phyloP scores from a whole-genome alignment of 1,284 basidiomycete genomes.

The Trichosporon asahii region DNA sequence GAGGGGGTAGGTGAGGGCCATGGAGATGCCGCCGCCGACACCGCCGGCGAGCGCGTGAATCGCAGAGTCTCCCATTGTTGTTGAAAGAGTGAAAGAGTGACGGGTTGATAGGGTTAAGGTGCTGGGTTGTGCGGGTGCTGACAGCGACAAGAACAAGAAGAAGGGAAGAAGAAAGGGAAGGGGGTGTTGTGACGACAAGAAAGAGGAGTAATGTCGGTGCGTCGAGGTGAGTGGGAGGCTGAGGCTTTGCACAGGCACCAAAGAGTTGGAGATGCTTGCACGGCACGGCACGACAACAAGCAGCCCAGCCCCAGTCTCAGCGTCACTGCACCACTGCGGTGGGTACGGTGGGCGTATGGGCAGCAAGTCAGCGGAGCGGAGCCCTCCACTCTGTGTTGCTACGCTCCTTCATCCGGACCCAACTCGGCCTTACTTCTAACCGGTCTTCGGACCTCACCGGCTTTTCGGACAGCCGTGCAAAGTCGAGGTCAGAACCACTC shows the following conservation, averaged over 20 bases:
- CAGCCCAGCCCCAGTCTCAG: not conserved
- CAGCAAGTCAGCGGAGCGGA: not conserved
- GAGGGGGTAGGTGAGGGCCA: constrained; percentile 68
- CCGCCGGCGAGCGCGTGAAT: constrained; percentile 89
- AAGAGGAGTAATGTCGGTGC: not conserved
- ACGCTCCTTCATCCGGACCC: not conserved
- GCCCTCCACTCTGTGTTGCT: not conserved
- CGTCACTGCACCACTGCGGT: too few relatives aligned
- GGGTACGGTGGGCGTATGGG: not conserved
- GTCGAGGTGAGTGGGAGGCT: not conserved
- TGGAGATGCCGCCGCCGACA: constrained; percentile 83
- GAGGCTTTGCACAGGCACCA: not conserved
- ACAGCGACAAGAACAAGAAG: not conserved
- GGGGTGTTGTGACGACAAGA: not conserved
- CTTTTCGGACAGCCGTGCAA: constrained; percentile 5
- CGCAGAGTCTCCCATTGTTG: constrained; percentile 62
- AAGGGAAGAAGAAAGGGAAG: not conserved
- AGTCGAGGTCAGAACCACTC: not conserved
- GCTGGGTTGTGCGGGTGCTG: not conserved
- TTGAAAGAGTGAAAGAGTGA: not conserved
- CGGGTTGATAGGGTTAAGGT: not conserved
- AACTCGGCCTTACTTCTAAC: not conserved
- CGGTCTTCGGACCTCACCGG: constrained; percentile 8
- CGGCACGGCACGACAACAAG: not conserved
- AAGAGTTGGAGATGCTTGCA: not conserved